Percentiles rank a stretch among this genome's conserved stretches.
Evolutionary conservation across 75 land plant genomes (phyloP).

Genomic region (Cunninghamia lanceolata): DNA sequence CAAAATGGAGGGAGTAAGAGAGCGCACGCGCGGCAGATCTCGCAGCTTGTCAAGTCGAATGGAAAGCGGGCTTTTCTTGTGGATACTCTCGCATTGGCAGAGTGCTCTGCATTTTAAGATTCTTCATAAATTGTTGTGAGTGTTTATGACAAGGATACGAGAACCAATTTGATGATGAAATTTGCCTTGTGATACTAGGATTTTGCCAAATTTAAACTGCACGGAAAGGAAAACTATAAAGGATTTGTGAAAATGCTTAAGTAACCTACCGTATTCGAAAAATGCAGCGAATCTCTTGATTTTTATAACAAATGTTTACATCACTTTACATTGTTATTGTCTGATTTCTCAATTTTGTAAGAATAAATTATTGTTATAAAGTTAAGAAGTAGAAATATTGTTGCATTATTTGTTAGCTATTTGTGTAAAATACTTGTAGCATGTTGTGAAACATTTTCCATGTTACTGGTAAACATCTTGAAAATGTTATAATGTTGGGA

Average conservation of each 20-base stretch:
- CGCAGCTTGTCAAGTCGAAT: conserved; percentile 46
- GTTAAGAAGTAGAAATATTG: too few relatives aligned
- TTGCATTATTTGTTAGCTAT: too few relatives aligned
- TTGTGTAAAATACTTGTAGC: too few relatives aligned
- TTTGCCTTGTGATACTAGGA: neutral
- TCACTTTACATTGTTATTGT: too few relatives aligned
- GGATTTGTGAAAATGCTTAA: neutral
- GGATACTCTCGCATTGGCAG: conserved; percentile 78
- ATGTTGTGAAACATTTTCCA: too few relatives aligned
- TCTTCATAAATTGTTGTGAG: neutral
- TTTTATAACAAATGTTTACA: too few relatives aligned
- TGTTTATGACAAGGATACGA: neutral
- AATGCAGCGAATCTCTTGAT: too few relatives aligned
- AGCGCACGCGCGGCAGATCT: conserved; percentile 28
- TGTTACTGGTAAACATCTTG: too few relatives aligned
- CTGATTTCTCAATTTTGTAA: too few relatives aligned
- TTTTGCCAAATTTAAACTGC: neutral
- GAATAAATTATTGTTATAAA: too few relatives aligned
- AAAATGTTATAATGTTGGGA: too few relatives aligned
- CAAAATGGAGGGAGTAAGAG: conserved; percentile 9
- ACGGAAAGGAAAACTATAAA: neutral
- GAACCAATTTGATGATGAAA: neutral
- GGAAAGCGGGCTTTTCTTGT: conserved; percentile 60
- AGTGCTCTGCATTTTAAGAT: neutral
- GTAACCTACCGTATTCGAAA: neutral